Conservation (phyloP, 2,329 filamentous ascomycete genomes). For the Trichocomaceae sp. region DNA sequence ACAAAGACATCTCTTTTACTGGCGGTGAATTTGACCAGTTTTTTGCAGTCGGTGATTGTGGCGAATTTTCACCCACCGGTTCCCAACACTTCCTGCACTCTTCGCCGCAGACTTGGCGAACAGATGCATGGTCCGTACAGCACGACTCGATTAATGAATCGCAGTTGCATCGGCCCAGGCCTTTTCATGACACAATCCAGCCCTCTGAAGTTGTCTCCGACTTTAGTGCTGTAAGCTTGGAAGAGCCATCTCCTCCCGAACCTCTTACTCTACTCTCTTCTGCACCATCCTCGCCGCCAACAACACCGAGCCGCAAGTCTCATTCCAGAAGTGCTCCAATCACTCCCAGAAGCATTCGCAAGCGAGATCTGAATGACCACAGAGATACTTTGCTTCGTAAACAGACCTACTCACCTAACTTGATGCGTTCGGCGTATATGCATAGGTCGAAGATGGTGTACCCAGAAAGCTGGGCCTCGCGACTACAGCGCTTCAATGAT, state of each 20-base stretch:
- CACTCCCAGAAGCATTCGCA: slow-evolving; percentile 34
- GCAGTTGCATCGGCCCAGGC: slow-evolving; percentile 8
- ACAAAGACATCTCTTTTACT: slow-evolving; percentile 44
- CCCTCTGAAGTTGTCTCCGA: slow-evolving; percentile 27
- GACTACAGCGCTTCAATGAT: slow-evolving; percentile 46
- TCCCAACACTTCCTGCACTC: slow-evolving; percentile 35
- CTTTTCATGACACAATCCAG: slow-evolving; percentile 29
- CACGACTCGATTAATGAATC: slow-evolving; percentile 40
- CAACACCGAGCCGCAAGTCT: slow-evolving; percentile 31
- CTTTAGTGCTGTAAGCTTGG: slow-evolving; percentile 22
- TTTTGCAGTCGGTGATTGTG: slow-evolving; percentile 49
- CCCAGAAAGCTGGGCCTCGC: slow-evolving; percentile 47
- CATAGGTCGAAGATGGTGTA: slow-evolving; percentile 38
- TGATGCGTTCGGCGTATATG: slow-evolving; percentile 50
- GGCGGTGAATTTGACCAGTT: slow-evolving; percentile 47
- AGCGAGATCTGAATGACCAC: slow-evolving; percentile 38
- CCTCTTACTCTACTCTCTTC: slow-evolving; percentile 18
- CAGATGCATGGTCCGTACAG: slow-evolving; percentile 46
- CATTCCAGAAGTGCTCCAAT: slow-evolving; percentile 31
- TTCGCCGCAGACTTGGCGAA: slow-evolving; percentile 48
- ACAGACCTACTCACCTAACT: slow-evolving; percentile 44
- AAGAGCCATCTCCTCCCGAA: slow-evolving; percentile 24
- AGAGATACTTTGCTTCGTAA: slow-evolving; percentile 33
- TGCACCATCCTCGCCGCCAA: slow-evolving; percentile 32
- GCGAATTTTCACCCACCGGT: slow-evolving; percentile 45